These are phyloP conservation scores for Phytophthora pisi DNA, from an alignment of 352 stramenopile genomes.

Conservation along the genomic window DNA sequence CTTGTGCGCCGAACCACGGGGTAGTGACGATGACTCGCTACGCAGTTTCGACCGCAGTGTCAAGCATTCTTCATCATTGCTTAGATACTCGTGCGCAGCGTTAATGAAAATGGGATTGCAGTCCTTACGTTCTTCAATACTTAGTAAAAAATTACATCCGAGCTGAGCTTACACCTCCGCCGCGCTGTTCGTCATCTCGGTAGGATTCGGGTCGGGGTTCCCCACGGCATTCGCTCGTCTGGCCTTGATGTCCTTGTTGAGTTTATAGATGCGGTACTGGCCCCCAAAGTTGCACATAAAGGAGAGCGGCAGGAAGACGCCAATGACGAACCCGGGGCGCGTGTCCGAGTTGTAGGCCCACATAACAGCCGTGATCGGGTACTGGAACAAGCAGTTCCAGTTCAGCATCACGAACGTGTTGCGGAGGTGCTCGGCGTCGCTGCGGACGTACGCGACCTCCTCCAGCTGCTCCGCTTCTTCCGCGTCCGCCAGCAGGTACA, in stretches of 20 bases:
- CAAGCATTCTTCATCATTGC: too few relatives aligned
- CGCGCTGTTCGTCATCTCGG: not conserved
- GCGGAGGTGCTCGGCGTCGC: slow-evolving; percentile 31
- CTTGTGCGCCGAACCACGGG: too few relatives aligned
- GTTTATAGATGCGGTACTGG: slow-evolving; percentile 39
- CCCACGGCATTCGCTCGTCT: slow-evolving; percentile 10
- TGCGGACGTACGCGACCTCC: slow-evolving; percentile 25
- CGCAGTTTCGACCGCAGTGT: too few relatives aligned
- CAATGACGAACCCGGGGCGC: slow-evolving; percentile 39
- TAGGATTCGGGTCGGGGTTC: not conserved
- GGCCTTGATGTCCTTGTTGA: slow-evolving; percentile 38
- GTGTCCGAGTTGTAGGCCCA: slow-evolving; percentile 40
- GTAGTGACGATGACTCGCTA: too few relatives aligned
- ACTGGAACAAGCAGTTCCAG: slow-evolving; percentile 49
- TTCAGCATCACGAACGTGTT: slow-evolving; percentile 47
- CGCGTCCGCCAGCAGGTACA: slow-evolving; percentile 19
- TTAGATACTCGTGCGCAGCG: too few relatives aligned
- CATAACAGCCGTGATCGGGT: slow-evolving; percentile 49
- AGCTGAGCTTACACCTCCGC: too few relatives aligned
- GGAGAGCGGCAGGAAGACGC: slow-evolving; percentile 41
- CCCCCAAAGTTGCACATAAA: slow-evolving; percentile 40
- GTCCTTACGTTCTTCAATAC: not conserved
- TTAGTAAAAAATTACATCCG: not conserved
- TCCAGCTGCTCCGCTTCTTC: slow-evolving; percentile 26
- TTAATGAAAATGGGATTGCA: too few relatives aligned